phyloP scores from a whole-genome alignment of 257 asterid genomes.

The Apocynum venetum region DNA sequence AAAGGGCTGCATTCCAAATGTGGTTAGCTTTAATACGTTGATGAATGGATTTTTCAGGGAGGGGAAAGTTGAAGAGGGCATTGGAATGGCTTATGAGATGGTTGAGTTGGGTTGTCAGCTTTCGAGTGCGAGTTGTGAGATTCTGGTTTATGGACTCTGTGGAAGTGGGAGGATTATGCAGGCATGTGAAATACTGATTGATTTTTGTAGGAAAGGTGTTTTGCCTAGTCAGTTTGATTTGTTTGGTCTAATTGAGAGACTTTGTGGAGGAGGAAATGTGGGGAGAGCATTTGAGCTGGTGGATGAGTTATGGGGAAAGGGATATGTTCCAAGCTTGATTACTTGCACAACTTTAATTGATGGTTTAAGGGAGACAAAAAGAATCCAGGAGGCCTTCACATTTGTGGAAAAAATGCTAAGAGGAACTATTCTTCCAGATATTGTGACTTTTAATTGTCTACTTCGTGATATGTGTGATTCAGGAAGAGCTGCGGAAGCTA shows the following conservation, averaged over 20 bases:
- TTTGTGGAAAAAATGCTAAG: conserved; percentile 56
- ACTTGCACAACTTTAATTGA: conserved; percentile 72
- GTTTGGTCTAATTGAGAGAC: conserved; percentile 49
- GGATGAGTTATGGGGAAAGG: conserved; percentile 63
- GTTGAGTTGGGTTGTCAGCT: conserved; percentile 66
- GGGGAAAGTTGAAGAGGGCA: conserved; percentile 64
- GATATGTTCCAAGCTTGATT: conserved; percentile 54
- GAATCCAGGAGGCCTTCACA: conserved; percentile 36
- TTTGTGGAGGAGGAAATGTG: conserved; percentile 40
- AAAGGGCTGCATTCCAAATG: conserved; percentile 79
- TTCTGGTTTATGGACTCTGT: conserved; percentile 66
- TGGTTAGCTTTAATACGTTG: conserved; percentile 84
- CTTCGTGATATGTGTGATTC: conserved; percentile 58
- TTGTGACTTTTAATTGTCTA: conserved; percentile 76
- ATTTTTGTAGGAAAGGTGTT: conserved; percentile 50
- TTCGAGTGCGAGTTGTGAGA: conserved; percentile 72
- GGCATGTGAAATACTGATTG: conserved; percentile 59
- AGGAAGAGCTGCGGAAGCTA: conserved; percentile 63
- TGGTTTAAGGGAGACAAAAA: conserved; percentile 44
- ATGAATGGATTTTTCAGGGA: conserved; percentile 70
- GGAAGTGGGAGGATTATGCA: conserved; percentile 46
- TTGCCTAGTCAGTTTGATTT: conserved; percentile 59
- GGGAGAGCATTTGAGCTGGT: conserved; percentile 50
- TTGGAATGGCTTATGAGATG: conserved; percentile 85
- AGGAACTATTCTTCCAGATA: conserved; percentile 54